These are phyloP conservation scores for Thalassiosira profunda DNA, from an alignment of 108 stramenopile species.

Conservation along the genomic window DNA sequence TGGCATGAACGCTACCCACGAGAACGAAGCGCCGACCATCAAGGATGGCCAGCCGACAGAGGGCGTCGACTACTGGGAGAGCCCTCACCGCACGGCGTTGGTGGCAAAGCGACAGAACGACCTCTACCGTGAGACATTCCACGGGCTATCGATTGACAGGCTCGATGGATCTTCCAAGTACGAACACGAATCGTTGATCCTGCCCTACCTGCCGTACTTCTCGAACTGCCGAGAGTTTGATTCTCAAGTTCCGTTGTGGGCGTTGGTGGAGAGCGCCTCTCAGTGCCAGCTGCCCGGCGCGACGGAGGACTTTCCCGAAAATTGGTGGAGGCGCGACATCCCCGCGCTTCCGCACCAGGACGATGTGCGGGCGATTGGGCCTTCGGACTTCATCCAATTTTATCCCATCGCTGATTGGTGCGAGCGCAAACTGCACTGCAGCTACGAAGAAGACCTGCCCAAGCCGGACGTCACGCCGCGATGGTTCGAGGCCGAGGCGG, in stretches of 20 bases:
- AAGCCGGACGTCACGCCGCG: slow-evolving; percentile 60
- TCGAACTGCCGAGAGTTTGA: slow-evolving; percentile 86
- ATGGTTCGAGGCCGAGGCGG: slow-evolving; percentile 83
- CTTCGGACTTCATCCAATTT: slow-evolving; percentile 56
- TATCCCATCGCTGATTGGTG: slow-evolving; percentile 85
- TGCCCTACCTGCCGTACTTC: slow-evolving; percentile 88
- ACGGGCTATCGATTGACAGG: slow-evolving; percentile 38
- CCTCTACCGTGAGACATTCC: slow-evolving; percentile 82
- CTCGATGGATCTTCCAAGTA: slow-evolving; percentile 31
- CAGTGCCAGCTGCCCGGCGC: slow-evolving; percentile 34
- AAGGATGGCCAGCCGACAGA: slow-evolving; percentile 35
- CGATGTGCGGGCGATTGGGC: slow-evolving; percentile 65
- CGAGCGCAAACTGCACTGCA: slow-evolving; percentile 54
- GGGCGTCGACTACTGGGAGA: slow-evolving; percentile 59
- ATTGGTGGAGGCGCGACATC: slow-evolving; percentile 63
- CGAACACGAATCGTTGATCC: slow-evolving; percentile 49
- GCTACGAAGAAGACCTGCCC: slow-evolving; percentile 64
- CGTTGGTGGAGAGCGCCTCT: slow-evolving; percentile 29
- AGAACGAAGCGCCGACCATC: slow-evolving; percentile 24
- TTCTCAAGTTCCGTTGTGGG: slow-evolving; percentile 51
- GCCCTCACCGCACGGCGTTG: slow-evolving; percentile 30
- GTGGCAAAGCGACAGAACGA: slow-evolving; percentile 65
- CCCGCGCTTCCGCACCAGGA: slow-evolving; percentile 76
- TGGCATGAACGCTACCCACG: slow-evolving; percentile 58
- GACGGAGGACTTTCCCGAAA: slow-evolving; percentile 20